Evolutionary conservation across 257 asterid species (phyloP), one percentile per base, ranked within the genome.

Genomic region (Prunella vulgaris): DNA sequence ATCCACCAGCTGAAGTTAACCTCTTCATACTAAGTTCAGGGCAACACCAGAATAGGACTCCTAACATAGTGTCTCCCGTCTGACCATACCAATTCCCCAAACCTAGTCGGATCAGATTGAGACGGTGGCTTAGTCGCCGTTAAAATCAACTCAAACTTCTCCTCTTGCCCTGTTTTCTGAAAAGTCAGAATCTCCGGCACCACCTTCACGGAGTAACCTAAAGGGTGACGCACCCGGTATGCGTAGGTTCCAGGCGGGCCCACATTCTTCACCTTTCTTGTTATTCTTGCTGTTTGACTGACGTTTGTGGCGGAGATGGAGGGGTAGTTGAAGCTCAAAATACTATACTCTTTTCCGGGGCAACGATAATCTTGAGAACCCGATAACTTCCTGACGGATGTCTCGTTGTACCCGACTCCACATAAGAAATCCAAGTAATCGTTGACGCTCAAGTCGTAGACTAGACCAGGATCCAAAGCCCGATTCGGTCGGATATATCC

Each of bases 381-480:
- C 0, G 85, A 13, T 51, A 86, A 74, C 1, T 0, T 4, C 0
- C 60, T 5, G 28, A 86, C 21, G 8, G 1, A 0, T 0, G 79
- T 66, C 25, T 77, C 35, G 75, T 79, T 78, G 62, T 87, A 90
- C n/a, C 95, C 90, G 12, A 79, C 9, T n/a, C 85, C 75, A 42
- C 95, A 90, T 0, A 90, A 87, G 76, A 86, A 84, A 70, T 87
- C 79, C 14, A 81, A 33, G 60, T 90, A 84, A 54, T 90, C 95
- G 0, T 70, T 35, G 0, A 56, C 24, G 0, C 56, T 53, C 72
- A 90, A 51, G 74, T 87, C 93, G 75, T 87, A 90, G 35, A 90
- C 87, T 20, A 90, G 56, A 2, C 95, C 95, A 0, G 97, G 95
- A 48, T 90, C 60, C 81, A 64, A 35, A 35, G 95, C 97, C 0